Percentiles rank a stretch among this genome's conserved stretches.
Evolutionary conservation across 345 rosid species (phyloP).

Genomic region (Cardamine resedifolia): DNA sequence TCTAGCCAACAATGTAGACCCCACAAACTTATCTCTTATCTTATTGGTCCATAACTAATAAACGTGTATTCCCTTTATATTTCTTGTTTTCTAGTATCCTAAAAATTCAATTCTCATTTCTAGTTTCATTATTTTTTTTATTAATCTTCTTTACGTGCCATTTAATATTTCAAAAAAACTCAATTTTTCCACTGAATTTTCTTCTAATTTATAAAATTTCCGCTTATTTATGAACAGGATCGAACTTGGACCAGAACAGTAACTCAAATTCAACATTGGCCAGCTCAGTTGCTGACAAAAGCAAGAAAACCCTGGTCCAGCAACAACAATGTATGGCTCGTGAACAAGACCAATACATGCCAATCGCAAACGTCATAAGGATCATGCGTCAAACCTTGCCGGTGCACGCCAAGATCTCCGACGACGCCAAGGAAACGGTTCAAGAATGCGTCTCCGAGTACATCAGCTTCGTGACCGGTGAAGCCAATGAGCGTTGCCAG

Average conservation of each 20-base stretch:
- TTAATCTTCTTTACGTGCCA: too few relatives aligned
- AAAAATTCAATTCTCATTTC: too few relatives aligned
- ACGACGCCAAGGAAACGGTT: constrained; percentile 69
- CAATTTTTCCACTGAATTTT: neutral
- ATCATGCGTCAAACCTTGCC: constrained; percentile 68
- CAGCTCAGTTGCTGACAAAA: constrained; percentile 1
- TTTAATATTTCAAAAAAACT: neutral
- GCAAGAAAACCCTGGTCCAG: neutral
- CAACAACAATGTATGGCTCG: constrained; percentile 38
- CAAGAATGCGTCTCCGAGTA: constrained; percentile 74
- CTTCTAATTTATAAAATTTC: neutral
- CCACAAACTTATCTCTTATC: too few relatives aligned
- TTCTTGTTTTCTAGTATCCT: too few relatives aligned
- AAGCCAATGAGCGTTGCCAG: constrained; percentile 73
- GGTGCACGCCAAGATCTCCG: constrained; percentile 61
- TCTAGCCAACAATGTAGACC: constrained; percentile 10
- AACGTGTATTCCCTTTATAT: too few relatives aligned
- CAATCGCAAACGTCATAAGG: constrained; percentile 68
- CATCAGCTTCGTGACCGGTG: constrained; percentile 72
- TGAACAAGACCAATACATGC: constrained; percentile 71
- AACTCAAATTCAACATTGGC: constrained; percentile 13
- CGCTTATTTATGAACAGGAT: neutral
- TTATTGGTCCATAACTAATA: too few relatives aligned
- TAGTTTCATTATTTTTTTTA: too few relatives aligned
- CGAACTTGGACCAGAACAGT: constrained; percentile 28